Conservation (phyloP, 768 basidiomycete species). For the Agaricus subrufescens region DNA sequence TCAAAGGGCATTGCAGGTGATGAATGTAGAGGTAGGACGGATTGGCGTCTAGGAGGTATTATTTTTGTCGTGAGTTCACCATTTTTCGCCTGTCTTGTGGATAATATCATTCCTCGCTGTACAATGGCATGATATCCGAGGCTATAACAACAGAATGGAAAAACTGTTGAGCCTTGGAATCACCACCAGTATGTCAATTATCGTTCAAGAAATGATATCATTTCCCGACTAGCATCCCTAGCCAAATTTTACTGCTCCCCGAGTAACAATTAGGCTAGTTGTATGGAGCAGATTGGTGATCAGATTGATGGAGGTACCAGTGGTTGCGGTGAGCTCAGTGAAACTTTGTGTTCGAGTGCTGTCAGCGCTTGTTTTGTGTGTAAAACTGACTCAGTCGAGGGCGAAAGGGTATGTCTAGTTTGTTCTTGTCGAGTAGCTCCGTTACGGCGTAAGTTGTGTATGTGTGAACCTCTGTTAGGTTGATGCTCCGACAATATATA, state of each 20-base stretch:
- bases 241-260: background rate
- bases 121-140: conserved; percentile 7
- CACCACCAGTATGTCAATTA: conserved; percentile 2
- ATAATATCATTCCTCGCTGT: conserved; percentile 6
- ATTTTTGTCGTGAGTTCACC: conserved; percentile 48
- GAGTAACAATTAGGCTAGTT: background rate
- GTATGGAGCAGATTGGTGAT: background rate
- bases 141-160: background rate
- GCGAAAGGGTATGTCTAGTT: background rate
- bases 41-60: conserved; percentile 7
- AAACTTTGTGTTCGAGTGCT: background rate
- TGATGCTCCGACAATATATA: too few relatives aligned
- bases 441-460: too few relatives aligned
- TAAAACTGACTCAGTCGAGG: background rate
- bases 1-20: conserved; percentile 17
- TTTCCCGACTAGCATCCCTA: conserved; percentile 2
- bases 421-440: too few relatives aligned
- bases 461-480: too few relatives aligned
- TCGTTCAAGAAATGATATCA: background rate
- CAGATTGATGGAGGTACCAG: background rate
- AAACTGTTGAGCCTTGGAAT: background rate
- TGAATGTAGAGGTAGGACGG: conserved; percentile 8
- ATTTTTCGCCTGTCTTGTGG: conserved; percentile 28
- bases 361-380: background rate
- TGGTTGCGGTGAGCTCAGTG: conserved; percentile 3